Conservation (phyloP, 139 green algal species). For the Chlorella sp. region DNA sequence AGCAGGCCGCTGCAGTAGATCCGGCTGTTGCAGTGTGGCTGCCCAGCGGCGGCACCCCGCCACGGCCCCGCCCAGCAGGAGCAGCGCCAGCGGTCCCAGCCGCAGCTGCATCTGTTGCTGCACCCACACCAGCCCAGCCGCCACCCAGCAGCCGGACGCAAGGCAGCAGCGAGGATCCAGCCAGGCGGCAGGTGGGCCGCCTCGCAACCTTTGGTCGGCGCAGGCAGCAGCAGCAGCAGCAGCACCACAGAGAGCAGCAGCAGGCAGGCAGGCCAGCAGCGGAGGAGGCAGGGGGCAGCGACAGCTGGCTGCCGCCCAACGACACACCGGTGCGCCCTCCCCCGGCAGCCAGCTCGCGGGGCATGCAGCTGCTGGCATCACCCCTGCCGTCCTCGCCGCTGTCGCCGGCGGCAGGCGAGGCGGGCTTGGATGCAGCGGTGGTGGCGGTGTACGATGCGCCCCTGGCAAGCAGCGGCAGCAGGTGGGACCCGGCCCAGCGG, state of each 20-base stretch:
- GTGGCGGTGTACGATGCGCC: neutral
- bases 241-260: neutral
- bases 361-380: neutral
- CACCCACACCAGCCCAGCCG: neutral
- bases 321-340: neutral
- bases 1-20: neutral
- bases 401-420: neutral
- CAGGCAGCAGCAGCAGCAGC: neutral
- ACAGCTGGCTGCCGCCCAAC: neutral
- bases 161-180: too few relatives aligned
- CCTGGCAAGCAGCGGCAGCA: neutral
- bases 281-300: neutral
- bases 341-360: neutral
- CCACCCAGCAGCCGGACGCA: neutral
- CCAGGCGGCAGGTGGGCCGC: too few relatives aligned
- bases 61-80: neutral
- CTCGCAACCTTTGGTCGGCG: too few relatives aligned
- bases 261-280: neutral
- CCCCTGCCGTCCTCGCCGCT: neutral
- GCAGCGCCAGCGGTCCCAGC: neutral
- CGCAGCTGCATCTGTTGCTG: neutral
- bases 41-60: neutral
- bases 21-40: conserved; percentile 4
- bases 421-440: neutral
- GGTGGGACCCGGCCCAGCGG: neutral